Evolutionary conservation across 2,329 filamentous ascomycete species (phyloP), one percentile per base, ranked within the genome.

Genomic region (Niveomyces coronatus): DNA sequence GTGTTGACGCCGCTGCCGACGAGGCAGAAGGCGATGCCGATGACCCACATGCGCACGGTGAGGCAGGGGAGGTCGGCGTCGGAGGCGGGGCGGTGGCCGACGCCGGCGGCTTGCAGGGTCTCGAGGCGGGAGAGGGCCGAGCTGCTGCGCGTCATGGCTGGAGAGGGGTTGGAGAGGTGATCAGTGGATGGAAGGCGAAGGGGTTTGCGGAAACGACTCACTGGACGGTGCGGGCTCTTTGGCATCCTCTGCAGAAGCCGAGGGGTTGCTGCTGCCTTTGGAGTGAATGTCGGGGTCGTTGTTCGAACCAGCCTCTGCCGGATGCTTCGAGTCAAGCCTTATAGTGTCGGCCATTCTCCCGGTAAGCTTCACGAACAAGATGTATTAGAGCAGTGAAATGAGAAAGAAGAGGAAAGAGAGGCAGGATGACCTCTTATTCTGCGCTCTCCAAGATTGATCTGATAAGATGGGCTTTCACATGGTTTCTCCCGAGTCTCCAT

Each of bases 41-140:
- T 60, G 4, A 49, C 44, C 60, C 60, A 63, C 54, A 60, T 60
- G 13, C 60, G 52, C 5, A 62, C 41, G 1, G 61, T 66, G n/a
- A 58, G 46, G 20, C 53, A 58, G 22, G 54, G 53, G 11, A 55
- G 33, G 2, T 36, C 45, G 3, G 50, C 44, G 28, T 57, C 53
- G 38, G n/a, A n/a, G n/a, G 56, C 53, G 1, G 44, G 36, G 5
- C 47, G 42, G 18, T 54, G 45, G 4, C 49, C 54, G 11, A 58
- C 50, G 7, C 54, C 55, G 3, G 55, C 55, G 0, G 55, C 55
- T 9, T 47, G 44, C 3, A 57, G 45, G 11, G 56, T 43, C 31
- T 55, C 52, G 7, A 51, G 46, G 2, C 39, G 27, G 17, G 39
- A 41, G 22, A 34, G 27, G 9, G 39, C 33, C 15, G 34, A 41